Conservation (phyloP, 176 grass and related monocot genomes). For the Oryza rufipogon region DNA sequence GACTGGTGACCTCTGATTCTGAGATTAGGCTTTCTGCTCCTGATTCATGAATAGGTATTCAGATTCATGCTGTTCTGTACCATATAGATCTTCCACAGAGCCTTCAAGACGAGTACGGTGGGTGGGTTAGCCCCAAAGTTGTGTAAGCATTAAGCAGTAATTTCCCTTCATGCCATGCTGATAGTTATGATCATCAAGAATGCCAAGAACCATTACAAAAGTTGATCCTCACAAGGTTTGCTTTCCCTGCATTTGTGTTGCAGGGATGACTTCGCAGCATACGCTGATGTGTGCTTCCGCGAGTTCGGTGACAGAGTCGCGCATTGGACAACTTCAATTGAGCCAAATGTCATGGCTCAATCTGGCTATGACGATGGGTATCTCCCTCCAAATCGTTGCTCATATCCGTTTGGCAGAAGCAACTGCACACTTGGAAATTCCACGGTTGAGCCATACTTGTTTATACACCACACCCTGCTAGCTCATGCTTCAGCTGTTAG, state of each 20-base stretch:
- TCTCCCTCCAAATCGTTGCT: conserved; percentile 52
- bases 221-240: background rate
- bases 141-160: conserved; percentile 23
- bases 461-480: conserved; percentile 48
- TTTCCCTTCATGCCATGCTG: background rate
- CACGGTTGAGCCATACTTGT: conserved; percentile 61
- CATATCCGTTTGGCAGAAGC: conserved; percentile 54
- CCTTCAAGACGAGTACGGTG: too few species aligned
- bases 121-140: conserved; percentile 2
- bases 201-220: background rate
- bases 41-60: too few species aligned
- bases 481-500: conserved; percentile 55
- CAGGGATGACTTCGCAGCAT: conserved; percentile 74
- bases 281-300: conserved; percentile 63
- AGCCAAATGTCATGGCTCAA: conserved; percentile 46
- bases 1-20: background rate
- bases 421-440: conserved; percentile 66
- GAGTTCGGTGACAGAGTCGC: conserved; percentile 69
- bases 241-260: background rate
- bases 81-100: too few species aligned
- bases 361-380: conserved; percentile 14
- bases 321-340: conserved; percentile 53
- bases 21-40: too few species aligned
- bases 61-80: too few species aligned
- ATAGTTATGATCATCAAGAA: background rate